A percentile compares a stretch with the other conserved stretches of the same genome.
phyloP scores from a whole-genome alignment of 1,139 yeast genomes.

The Candida freyschussii region DNA sequence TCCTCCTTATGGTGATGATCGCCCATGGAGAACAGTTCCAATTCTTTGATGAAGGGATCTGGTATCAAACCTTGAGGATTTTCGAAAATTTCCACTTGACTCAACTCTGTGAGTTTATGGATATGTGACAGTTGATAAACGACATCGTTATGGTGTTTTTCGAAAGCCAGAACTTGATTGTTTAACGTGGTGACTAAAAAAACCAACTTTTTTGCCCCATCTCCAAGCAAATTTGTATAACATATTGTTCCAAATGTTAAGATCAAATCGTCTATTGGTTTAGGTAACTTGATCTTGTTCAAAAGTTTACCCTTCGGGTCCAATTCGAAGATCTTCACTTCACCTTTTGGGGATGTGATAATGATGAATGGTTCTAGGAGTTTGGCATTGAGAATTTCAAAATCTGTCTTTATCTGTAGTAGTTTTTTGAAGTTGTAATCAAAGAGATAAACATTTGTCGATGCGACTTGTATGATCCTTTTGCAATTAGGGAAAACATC shows the following conservation, averaged over 20 bases:
- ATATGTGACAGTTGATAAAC: conserved; percentile 62
- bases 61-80: conserved; percentile 54
- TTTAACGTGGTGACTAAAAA: conserved; percentile 74
- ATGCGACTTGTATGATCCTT: conserved; percentile 69
- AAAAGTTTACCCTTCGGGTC: conserved; percentile 32
- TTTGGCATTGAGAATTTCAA: conserved; percentile 53
- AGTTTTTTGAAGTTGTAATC: conserved; percentile 54
- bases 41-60: conserved; percentile 72
- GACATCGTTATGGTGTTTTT: conserved; percentile 57
- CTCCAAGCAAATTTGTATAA: conserved; percentile 33
- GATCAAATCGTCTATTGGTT: conserved; percentile 51
- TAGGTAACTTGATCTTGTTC: conserved; percentile 39
- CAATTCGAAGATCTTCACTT: conserved; percentile 41
- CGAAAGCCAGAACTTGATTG: conserved; percentile 63
- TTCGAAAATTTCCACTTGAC: conserved; percentile 53
- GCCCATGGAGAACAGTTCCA: conserved; percentile 63
- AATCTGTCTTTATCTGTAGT: conserved; percentile 36
- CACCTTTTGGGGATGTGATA: conserved; percentile 57
- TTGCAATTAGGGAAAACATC: conserved; percentile 57
- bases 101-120: conserved; percentile 50
- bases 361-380: conserved; percentile 53
- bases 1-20: conserved; percentile 47
- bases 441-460: conserved; percentile 59
- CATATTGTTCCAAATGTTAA: conserved; percentile 67
- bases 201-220: conserved; percentile 26